These are phyloP conservation scores for Candida pseudocylindracea DNA, from an alignment of 1,139 yeast species.

Conservation along the genomic window DNA sequence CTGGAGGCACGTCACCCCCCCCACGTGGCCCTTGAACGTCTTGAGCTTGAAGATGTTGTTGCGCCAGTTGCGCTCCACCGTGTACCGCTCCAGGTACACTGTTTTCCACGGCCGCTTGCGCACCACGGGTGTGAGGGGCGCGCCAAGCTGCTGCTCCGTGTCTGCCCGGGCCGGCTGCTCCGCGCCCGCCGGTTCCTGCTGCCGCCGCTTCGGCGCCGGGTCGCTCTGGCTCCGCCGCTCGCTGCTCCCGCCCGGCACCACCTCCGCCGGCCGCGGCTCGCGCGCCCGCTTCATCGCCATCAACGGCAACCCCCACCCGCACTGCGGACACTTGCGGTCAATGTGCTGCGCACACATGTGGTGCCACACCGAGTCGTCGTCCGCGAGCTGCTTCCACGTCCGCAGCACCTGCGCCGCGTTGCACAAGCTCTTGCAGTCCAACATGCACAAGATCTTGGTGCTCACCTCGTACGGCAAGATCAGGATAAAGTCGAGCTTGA, in stretches of 20 bases:
- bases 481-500: slow-evolving; percentile 72
- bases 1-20: slow-evolving; percentile 72
- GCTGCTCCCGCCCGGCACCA: too few relatives aligned
- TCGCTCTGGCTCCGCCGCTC: too few relatives aligned
- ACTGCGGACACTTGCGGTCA: slow-evolving; percentile 88
- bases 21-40: slow-evolving; percentile 65
- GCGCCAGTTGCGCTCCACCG: slow-evolving; percentile 88
- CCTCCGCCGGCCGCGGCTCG: slow-evolving; percentile 9
- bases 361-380: slow-evolving; percentile 95
- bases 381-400: slow-evolving; percentile 75
- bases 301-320: slow-evolving; percentile 97
- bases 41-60: slow-evolving; percentile 46
- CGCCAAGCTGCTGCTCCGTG: too few relatives aligned
- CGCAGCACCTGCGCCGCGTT: slow-evolving; percentile 83
- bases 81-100: slow-evolving; percentile 76
- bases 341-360: slow-evolving; percentile 97
- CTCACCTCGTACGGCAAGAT: slow-evolving; percentile 75
- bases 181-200: not conserved
- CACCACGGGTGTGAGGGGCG: slow-evolving; percentile 1
- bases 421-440: slow-evolving; percentile 82
- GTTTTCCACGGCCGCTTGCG: slow-evolving; percentile 77
- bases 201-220: too few relatives aligned
- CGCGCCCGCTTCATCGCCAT: slow-evolving; percentile 65
- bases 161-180: not conserved
- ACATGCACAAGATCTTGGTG: slow-evolving; percentile 62